Base-by-base conservation (phyloP, 768 basidiomycete genomes). In the Lentinula boryana region DNA sequence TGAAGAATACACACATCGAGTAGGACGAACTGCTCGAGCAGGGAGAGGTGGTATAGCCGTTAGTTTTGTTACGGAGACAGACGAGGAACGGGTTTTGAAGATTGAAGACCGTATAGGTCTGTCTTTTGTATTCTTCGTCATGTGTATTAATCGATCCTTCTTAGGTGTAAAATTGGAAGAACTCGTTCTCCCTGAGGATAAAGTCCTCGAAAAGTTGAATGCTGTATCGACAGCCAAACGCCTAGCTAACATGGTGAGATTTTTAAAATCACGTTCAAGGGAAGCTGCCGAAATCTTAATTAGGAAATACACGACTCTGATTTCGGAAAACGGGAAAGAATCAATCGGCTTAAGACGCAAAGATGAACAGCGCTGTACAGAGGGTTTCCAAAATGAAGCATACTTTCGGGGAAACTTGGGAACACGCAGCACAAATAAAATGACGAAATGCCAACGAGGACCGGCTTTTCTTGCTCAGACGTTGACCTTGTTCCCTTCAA, bases 1-100 rank as follows among this genome's bases (percentile, higher is more conserved):
- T 5, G 96, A 96, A 71, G 95, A 96, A 70, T 99, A 99, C 69
- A 91, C 93, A 1, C 97, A 99, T 76, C 84, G 97, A 21, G 97
- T 99, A 1, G 95, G 95, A 48, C 76, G 95, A 68, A 98, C 95
- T 23, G 95, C 95, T 33, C 86, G 95, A 67, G 91, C 89, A 10
- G 97, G 97, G 5, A 81, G 85, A 67, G 91, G 89, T 2, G 97
- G 97, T 67, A 76, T 95, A 53, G 93, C 93, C 0, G 80, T 98
- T 32, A 98, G 95, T 68, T 92, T 98, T 69, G 91, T 98, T 56
- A 97, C 96, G 2, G 96, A 98, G 74, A 79, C 83, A 48, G 97
- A 98, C 70, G 93, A 95, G 67, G 87, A 93, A 58, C 78, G 88
- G 51, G 84, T 99, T 43, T 65, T 91, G 66, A 81, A 74, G 62